A percentile compares a stretch with the other conserved stretches of the same genome.
These are phyloP conservation scores for Cucumis hystrix DNA, from an alignment of 306 rosid genomes.

Conservation along the genomic window DNA sequence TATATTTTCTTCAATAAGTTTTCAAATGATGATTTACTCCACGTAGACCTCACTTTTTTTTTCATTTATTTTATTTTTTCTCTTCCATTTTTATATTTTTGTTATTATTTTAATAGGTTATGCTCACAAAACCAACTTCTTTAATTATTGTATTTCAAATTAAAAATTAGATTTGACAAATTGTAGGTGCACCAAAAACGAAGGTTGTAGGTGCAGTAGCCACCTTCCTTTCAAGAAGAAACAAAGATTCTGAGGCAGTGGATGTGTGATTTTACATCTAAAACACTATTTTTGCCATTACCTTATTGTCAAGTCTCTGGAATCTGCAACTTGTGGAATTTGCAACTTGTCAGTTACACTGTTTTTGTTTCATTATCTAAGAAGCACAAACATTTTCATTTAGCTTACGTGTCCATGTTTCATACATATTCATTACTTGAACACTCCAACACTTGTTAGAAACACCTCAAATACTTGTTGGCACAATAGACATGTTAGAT, in stretches of 20 bases:
- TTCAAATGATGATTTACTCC: too few relatives aligned
- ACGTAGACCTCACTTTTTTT: too few relatives aligned
- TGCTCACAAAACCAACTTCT: neutral
- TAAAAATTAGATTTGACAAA: neutral
- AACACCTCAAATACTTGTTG: neutral
- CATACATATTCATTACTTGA: neutral
- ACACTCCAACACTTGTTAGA: neutral
- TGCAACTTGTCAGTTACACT: neutral
- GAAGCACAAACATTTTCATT: neutral
- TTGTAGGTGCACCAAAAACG: neutral
- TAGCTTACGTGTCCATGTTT: neutral
- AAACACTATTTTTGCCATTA: neutral
- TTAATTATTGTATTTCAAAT: neutral
- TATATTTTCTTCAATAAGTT: too few relatives aligned
- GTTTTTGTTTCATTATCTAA: neutral
- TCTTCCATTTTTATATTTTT: neutral
- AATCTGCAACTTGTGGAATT: neutral
- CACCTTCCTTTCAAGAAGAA: constrained; percentile 52
- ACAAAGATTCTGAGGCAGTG: constrained; percentile 33
- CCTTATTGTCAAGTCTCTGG: neutral
- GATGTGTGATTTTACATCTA: constrained; percentile 28
- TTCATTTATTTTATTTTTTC: too few relatives aligned
- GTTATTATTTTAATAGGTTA: neutral
- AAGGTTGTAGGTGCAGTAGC: constrained; percentile 66
- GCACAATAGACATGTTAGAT: neutral